Base-by-base conservation (phyloP, 176 grass and related monocot genomes). In the Carex littledalei region DNA sequence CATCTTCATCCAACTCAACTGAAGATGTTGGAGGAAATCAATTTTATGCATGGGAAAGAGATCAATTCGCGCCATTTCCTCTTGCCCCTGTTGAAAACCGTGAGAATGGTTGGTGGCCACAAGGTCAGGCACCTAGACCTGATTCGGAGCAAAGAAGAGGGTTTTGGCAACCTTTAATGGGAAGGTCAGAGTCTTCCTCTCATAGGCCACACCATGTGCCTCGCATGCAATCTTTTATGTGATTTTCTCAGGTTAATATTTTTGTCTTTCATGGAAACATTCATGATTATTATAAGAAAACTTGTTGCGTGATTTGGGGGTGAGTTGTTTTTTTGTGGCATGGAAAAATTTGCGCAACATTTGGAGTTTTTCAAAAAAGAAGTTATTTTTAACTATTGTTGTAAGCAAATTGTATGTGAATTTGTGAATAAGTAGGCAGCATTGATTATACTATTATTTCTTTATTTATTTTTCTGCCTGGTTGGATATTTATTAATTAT, bases 41-140 rank as follows among this genome's bases (percentile, higher is more conserved):
- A 80, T 91, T 91, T 90, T 93, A 92, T 35, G 88, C 91, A 20
- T 94, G 95, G 93, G 95, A 98, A 55, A 87, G 88, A 3, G 92
- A 98, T 24, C 82, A 86, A 34, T 93, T 94, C 1, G 86, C 94
- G 0, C 87, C 92, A 2, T 92, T 92, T 66, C 95, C 88, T 10
- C 88, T 94, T 55, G 80, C 84, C 41, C 92, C 89, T 0, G 81
- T 94, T 6, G 92, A 94, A 70, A 78, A 49, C 32, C 87, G 90
- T 2, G 95, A 94, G 75, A 79, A 89, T 49, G 86, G 83, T 86
- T 93, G 93, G 88, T 92, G 94, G 94, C 37, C 60, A 43, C 80
- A 83, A 49, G 63, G 79, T 63, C 70, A 74, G 43, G 41, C 72
- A 17, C 47, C 72, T 29, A 54, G 72, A 31, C 63, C 60, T 49